Evolutionary conservation across 163 green algal species (phyloP), one percentile per base, ranked within the genome.

Genomic region (Chlorella variabilis): DNA sequence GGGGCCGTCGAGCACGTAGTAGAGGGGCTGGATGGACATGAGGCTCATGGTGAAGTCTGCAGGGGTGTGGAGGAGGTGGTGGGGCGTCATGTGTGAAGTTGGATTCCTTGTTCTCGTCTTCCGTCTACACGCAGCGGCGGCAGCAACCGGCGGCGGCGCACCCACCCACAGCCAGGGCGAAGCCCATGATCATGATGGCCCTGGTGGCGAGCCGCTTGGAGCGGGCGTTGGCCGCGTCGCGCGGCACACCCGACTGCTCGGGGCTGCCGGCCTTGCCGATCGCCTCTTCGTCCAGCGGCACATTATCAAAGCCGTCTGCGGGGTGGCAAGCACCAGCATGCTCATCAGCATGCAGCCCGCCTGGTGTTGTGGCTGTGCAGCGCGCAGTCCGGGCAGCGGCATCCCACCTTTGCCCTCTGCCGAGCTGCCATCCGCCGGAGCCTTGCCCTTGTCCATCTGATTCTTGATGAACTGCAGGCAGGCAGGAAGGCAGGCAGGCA

Each of bases 101-200:
- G 63, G 31, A n/a, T n/a, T n/a, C n/a, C n/a, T n/a, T n/a, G n/a
- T n/a, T n/a, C n/a, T n/a, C n/a, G n/a, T n/a, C n/a, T n/a, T n/a
- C n/a, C n/a, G n/a, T n/a, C n/a, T n/a, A n/a, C n/a, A n/a, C n/a
- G n/a, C n/a, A n/a, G n/a, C n/a, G n/a, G n/a, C n/a, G n/a, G n/a
- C n/a, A n/a, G n/a, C n/a, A n/a, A n/a, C n/a, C n/a, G n/a, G n/a
- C n/a, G n/a, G n/a, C n/a, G n/a, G n/a, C n/a, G 20, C 17, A 20
- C 70, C 66, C 70, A 65, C 70, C 71, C 2, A 88, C 51, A 15
- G 73, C 78, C 48, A 88, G 42, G 7, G 39, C 78, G 75, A 82
- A 82, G 15, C 83, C 83, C 36, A 71, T 48, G 15, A 75, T 56
- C 2, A 83, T 20, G 7, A 88, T 17, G 2, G 83, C 83, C 38